These are phyloP conservation scores for Dioscorea alata DNA, from an alignment of 106 monocot species.

Conservation along the genomic window DNA sequence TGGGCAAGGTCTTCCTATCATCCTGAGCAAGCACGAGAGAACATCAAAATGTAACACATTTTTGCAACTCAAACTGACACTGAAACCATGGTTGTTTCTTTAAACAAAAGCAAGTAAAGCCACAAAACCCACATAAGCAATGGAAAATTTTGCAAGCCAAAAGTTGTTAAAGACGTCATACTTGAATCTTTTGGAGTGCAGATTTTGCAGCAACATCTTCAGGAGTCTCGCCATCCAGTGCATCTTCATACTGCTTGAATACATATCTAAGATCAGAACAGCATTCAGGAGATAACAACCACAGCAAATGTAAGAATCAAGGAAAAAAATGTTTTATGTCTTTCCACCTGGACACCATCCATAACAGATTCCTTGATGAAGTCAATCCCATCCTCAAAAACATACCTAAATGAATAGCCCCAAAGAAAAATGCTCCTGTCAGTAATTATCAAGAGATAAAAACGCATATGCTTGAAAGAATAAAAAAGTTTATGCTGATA, in stretches of 20 bases:
- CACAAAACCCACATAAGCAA: background rate
- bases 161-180: background rate
- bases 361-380: constrained; percentile 86
- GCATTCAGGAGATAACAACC: background rate
- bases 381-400: constrained; percentile 89
- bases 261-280: constrained; percentile 5
- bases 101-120: background rate
- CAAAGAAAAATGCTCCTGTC: background rate
- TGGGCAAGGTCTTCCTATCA: constrained; percentile 82
- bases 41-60: background rate
- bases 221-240: constrained; percentile 20
- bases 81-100: too few species aligned
- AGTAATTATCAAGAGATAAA: background rate
- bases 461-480: too few species aligned
- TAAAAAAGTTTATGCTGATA: too few species aligned
- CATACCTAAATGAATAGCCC: constrained; percentile 46
- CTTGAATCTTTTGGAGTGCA: constrained; percentile 55
- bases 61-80: background rate
- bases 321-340: constrained; percentile 4
- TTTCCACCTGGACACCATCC: constrained; percentile 58
- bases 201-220: constrained; percentile 49
- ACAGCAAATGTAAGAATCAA: background rate
- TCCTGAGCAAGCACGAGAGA: constrained; percentile 32
- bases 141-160: background rate
- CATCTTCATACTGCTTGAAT: constrained; percentile 50